Percentiles rank a stretch among this genome's conserved stretches.
Conservation (phyloP, 345 rosid species). For the Hevea brasiliensis region DNA sequence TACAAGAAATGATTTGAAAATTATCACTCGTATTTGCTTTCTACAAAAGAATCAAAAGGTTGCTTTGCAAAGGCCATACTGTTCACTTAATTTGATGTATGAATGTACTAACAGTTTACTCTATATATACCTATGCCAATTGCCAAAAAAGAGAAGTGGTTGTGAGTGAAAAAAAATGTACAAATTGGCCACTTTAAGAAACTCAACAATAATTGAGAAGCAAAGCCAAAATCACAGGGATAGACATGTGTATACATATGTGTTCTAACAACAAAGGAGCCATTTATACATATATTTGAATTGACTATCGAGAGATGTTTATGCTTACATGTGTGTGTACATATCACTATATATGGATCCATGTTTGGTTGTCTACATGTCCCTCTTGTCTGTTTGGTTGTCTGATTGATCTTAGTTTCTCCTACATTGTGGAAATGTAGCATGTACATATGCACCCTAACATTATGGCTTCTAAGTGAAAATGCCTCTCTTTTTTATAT, state of each 20-base stretch:
- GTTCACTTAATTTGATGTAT: too few relatives aligned
- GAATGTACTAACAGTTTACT: too few relatives aligned
- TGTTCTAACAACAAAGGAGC: neutral
- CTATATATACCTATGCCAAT: too few relatives aligned
- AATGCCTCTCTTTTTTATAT: neutral
- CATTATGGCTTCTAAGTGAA: neutral
- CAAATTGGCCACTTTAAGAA: too few relatives aligned
- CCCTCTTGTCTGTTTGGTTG: neutral
- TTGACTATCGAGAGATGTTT: slow-evolving; percentile 12
- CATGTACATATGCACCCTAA: neutral
- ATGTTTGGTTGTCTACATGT: slow-evolving; percentile 16
- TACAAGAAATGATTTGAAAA: too few relatives aligned
- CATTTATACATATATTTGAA: neutral
- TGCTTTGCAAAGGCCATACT: too few relatives aligned
- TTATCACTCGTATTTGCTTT: too few relatives aligned
- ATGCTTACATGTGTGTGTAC: slow-evolving; percentile 24
- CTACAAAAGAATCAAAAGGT: too few relatives aligned
- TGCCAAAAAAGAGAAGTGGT: too few relatives aligned
- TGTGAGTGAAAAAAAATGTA: too few relatives aligned
- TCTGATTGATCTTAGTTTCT: slow-evolving; percentile 9
- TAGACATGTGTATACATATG: neutral
- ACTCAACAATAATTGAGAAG: neutral
- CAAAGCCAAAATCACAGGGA: neutral
- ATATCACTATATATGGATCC: neutral
- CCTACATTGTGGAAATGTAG: neutral